Evolutionary conservation across 2,329 filamentous ascomycete genomes (phyloP).

Genomic region (Teratosphaeria pseudoeucalypti): DNA sequence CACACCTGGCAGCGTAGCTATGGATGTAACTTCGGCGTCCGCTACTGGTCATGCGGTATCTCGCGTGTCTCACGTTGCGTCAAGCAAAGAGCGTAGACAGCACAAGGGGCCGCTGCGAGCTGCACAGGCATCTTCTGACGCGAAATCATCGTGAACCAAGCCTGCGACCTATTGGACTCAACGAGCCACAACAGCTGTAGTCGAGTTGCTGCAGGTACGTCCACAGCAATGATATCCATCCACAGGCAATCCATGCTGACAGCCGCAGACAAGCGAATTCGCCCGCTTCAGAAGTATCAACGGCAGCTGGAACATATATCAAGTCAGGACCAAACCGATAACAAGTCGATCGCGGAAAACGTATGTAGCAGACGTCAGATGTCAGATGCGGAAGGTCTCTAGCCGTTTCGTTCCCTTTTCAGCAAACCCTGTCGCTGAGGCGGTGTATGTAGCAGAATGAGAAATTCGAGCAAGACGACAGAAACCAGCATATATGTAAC

Average conservation of each 20-base stretch:
- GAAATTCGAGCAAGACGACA: neutral
- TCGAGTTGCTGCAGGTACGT: neutral
- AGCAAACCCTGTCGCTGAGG: neutral
- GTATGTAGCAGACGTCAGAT: neutral
- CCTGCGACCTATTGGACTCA: neutral
- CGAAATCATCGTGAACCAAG: neutral
- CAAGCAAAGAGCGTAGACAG: neutral
- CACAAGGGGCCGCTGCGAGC: neutral
- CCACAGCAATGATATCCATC: neutral
- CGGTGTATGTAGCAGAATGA: neutral
- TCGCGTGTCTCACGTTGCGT: neutral
- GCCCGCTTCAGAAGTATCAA: neutral
- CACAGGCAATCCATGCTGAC: neutral
- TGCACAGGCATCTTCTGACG: neutral
- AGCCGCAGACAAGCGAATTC: neutral
- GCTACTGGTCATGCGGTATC: neutral
- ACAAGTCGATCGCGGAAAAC: neutral
- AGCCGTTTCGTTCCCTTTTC: neutral
- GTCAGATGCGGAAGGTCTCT: neutral
- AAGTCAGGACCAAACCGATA: neutral
- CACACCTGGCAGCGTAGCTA: neutral
- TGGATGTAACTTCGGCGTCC: neutral
- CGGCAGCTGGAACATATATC: neutral
- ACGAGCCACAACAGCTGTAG: neutral
- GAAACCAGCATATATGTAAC: neutral